These are phyloP conservation scores for Hypoxylon sp. DNA, from an alignment of 2,329 filamentous ascomycete species.

Conservation along the genomic window DNA sequence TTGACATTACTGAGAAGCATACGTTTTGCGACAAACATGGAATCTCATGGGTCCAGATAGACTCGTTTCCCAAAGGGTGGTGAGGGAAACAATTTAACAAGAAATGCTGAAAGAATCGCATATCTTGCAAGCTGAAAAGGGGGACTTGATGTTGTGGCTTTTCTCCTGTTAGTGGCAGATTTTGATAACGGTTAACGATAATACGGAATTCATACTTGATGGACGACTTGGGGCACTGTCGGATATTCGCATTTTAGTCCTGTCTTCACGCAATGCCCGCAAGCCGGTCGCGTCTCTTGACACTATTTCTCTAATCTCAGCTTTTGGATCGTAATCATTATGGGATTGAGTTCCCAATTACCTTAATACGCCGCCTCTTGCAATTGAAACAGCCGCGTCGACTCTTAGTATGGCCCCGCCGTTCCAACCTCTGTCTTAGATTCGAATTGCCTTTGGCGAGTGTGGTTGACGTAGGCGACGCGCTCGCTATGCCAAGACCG, in stretches of 20 bases:
- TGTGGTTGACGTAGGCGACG: constrained; percentile 29
- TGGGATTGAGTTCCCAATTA: constrained; percentile 45
- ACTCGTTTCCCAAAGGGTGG: constrained; percentile 75
- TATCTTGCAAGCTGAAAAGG: constrained; percentile 73
- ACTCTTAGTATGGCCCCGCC: constrained; percentile 77
- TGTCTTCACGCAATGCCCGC: constrained; percentile 74
- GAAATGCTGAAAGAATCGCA: constrained; percentile 80
- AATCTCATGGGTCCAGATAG: constrained; percentile 77
- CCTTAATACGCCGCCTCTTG: constrained; percentile 76
- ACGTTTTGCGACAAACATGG: constrained; percentile 77
- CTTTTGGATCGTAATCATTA: neutral
- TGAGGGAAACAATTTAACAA: constrained; percentile 73
- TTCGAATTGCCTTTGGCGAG: constrained; percentile 26
- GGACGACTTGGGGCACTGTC: constrained; percentile 63
- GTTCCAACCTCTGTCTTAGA: constrained; percentile 63
- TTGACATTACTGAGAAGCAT: constrained; percentile 49
- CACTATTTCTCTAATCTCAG: constrained; percentile 62
- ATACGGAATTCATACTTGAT: constrained; percentile 60
- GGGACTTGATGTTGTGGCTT: constrained; percentile 72
- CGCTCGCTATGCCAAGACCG: constrained; percentile 27
- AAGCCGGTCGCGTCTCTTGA: constrained; percentile 75
- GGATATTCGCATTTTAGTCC: constrained; percentile 76
- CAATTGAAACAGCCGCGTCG: constrained; percentile 77
- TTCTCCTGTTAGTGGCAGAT: constrained; percentile 39
- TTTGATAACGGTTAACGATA: constrained; percentile 23